Conservation (phyloP, 2,329 filamentous ascomycete genomes). For the Fusarium sp. region DNA sequence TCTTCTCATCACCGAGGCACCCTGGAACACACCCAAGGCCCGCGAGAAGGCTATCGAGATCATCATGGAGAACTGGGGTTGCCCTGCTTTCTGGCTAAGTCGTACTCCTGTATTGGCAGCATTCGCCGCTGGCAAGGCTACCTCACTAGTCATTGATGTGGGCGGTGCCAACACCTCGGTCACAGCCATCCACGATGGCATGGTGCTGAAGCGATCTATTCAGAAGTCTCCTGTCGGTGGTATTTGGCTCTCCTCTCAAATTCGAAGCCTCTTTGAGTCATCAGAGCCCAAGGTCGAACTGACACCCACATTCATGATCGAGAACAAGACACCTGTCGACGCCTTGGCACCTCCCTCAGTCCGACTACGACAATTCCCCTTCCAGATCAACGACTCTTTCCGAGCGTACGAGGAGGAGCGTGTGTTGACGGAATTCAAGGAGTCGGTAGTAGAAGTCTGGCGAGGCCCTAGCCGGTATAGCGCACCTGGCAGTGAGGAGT, state of each 20-base stretch:
- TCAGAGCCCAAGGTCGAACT: constrained; percentile 78
- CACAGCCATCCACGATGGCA: constrained; percentile 91
- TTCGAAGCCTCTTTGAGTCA: constrained; percentile 81
- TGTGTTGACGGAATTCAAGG: constrained; percentile 95
- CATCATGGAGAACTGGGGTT: constrained; percentile 96
- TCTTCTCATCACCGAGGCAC: constrained; percentile 90
- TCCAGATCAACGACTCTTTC: constrained; percentile 75
- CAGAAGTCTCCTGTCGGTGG: constrained; percentile 88
- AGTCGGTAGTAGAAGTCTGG: constrained; percentile 96
- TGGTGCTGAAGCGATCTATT: constrained; percentile 91
- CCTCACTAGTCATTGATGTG: constrained; percentile 90
- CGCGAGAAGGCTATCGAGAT: constrained; percentile 96
- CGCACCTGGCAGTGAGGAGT: constrained; percentile 78
- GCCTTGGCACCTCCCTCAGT: constrained; percentile 83
- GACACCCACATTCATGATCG: constrained; percentile 87
- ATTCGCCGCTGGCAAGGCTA: constrained; percentile 93
- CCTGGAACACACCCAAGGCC: constrained; percentile 89
- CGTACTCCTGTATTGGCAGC: constrained; percentile 89
- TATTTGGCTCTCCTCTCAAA: constrained; percentile 89
- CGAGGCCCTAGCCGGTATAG: constrained; percentile 77
- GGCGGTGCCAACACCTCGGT: constrained; percentile 90
- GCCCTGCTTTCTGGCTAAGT: constrained; percentile 93
- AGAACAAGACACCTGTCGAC: constrained; percentile 89
- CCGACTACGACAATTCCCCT: constrained; percentile 75
- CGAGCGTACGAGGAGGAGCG: constrained; percentile 89